These are phyloP conservation scores for Mycena chlorophos DNA, from an alignment of 768 basidiomycete genomes.

Conservation along the genomic window DNA sequence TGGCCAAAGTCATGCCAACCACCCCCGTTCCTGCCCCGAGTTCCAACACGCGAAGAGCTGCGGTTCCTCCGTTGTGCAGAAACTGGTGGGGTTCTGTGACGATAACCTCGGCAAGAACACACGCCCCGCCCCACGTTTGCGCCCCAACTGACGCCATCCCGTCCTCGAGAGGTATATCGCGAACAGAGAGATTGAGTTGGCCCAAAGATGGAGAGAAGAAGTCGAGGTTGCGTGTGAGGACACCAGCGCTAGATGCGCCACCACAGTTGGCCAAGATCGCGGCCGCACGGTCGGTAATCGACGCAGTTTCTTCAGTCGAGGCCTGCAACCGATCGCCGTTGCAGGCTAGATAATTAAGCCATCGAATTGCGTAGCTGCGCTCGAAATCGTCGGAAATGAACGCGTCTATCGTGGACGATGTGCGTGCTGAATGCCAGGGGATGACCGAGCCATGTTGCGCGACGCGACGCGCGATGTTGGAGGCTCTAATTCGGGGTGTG, in stretches of 20 bases:
- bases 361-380: slow-evolving; percentile 64
- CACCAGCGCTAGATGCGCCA: slow-evolving; percentile 64
- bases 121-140: slow-evolving; percentile 89
- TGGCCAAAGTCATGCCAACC: slow-evolving; percentile 61
- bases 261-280: slow-evolving; percentile 64
- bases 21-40: slow-evolving; percentile 86
- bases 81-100: slow-evolving; percentile 56
- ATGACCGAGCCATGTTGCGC: background rate
- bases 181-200: slow-evolving; percentile 46
- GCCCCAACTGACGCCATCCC: slow-evolving; percentile 73
- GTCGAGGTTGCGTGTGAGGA: slow-evolving; percentile 49
- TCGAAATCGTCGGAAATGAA: slow-evolving; percentile 67
- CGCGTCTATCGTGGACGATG: slow-evolving; percentile 6
- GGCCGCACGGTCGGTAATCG: slow-evolving; percentile 53
- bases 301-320: slow-evolving; percentile 29
- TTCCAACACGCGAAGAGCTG: slow-evolving; percentile 58
- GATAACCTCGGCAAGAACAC: slow-evolving; percentile 75
- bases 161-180: slow-evolving; percentile 69
- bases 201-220: slow-evolving; percentile 40
- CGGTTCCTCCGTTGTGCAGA: slow-evolving; percentile 31
- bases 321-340: slow-evolving; percentile 27
- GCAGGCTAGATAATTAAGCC: slow-evolving; percentile 69
- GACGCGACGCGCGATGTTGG: slow-evolving; percentile 38
- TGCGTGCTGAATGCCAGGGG: background rate
- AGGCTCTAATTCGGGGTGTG: slow-evolving; percentile 63